Evolutionary conservation across 441 rosid genomes (phyloP).

Genomic region (Geranium incanum): DNA sequence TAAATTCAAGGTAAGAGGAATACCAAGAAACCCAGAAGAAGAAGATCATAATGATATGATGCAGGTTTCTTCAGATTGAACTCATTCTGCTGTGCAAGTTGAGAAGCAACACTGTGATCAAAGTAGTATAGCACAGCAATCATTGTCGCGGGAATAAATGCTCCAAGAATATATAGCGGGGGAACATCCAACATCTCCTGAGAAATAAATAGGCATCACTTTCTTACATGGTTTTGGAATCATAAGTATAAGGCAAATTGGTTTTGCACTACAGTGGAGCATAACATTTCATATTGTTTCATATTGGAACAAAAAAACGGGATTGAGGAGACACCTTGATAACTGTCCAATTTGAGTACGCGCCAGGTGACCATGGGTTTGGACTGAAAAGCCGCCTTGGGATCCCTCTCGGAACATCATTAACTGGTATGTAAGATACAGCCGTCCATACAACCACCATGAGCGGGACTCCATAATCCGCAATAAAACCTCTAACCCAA

Average conservation of each 20-base stretch:
- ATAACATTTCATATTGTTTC: no score
- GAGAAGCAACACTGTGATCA: conserved; percentile 81
- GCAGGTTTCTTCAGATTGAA: conserved; percentile 76
- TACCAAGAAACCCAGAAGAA: conserved; percentile 65
- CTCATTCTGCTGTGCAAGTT: conserved; percentile 70
- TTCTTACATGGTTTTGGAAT: conserved; percentile 13
- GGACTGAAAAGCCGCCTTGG: conserved; percentile 79
- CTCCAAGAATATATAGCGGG: conserved; percentile 60
- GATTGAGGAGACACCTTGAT: conserved; percentile 37
- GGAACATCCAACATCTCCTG: conserved; percentile 75
- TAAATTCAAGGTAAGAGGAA: conserved; percentile 14
- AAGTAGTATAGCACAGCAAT: conserved; percentile 72
- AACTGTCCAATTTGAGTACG: conserved; percentile 72
- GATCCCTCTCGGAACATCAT: conserved; percentile 60
- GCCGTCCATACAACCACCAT: conserved; percentile 77
- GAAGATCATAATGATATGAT: conserved; percentile 70
- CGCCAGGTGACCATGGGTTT: conserved; percentile 80
- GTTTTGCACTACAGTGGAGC: no score
- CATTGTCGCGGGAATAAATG: conserved; percentile 80
- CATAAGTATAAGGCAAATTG: neutral
- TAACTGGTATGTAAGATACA: conserved; percentile 56
- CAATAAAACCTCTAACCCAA: conserved; percentile 60
- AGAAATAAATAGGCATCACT: conserved; percentile 20
- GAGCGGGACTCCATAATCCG: conserved; percentile 71
- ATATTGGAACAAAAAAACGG: no score